Conservation (phyloP, 148 eudicot genomes). For the Agrostemma githago region DNA sequence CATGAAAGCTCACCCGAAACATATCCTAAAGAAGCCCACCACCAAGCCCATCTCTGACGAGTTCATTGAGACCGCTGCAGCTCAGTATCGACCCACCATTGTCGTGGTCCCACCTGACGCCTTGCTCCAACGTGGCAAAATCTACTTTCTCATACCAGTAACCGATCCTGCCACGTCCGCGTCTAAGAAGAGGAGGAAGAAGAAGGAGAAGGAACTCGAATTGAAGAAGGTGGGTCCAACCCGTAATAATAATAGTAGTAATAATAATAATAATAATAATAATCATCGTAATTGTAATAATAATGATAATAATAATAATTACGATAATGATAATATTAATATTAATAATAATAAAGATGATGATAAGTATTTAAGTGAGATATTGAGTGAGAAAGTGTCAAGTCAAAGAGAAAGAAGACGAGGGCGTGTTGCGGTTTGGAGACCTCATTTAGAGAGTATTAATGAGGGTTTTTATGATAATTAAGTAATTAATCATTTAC, state of each 20-base stretch:
- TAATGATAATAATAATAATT: slow-evolving; percentile 24
- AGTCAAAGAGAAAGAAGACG: slow-evolving; percentile 57
- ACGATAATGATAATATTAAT: slow-evolving; percentile 32
- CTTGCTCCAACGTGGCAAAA: slow-evolving; percentile 70
- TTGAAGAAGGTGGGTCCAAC: neutral
- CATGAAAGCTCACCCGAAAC: slow-evolving; percentile 59
- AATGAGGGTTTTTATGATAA: slow-evolving; percentile 32
- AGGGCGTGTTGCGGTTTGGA: slow-evolving; percentile 70
- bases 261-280: slow-evolving; percentile 9
- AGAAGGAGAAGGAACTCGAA: neutral
- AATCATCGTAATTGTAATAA: slow-evolving; percentile 14
- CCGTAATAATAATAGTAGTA: slow-evolving; percentile 7
- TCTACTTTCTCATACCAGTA: slow-evolving; percentile 70
- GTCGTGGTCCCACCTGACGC: slow-evolving; percentile 72
- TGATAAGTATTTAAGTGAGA: slow-evolving; percentile 73
- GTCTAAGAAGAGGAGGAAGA: slow-evolving; percentile 30
- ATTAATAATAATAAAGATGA: slow-evolving; percentile 20
- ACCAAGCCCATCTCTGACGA: slow-evolving; percentile 28
- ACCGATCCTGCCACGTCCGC: slow-evolving; percentile 11
- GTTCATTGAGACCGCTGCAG: neutral
- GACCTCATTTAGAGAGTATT: slow-evolving; percentile 72
- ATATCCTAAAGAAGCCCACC: slow-evolving; percentile 59
- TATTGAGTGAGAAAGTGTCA: slow-evolving; percentile 59
- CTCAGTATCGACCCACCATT: slow-evolving; percentile 26
- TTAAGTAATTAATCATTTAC: neutral